A percentile compares a stretch with the other conserved stretches of the same genome.
Evolutionary conservation across 228 moss, liverwort and hornwort genomes (phyloP).

Genomic region (Sphagnum magellanicum): DNA sequence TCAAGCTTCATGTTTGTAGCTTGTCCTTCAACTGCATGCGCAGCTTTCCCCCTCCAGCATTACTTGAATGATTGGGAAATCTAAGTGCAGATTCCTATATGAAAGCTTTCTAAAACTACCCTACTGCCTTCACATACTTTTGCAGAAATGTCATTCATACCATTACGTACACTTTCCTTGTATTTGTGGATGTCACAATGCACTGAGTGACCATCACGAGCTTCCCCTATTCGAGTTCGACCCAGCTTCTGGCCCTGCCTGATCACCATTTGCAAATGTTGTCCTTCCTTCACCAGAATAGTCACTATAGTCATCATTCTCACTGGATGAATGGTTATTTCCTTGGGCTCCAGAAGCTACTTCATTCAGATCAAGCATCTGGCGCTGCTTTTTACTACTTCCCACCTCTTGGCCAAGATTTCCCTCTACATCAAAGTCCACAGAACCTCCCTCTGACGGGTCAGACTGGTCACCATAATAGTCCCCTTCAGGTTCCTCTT

Average conservation of each 20-base stretch:
- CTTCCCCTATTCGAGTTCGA: conserved; percentile 1
- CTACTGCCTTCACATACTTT: no score
- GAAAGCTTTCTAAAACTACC: no score
- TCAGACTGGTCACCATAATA: conserved; percentile 10
- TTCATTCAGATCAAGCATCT: conserved; percentile 87
- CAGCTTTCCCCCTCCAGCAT: no score
- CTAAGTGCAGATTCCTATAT: no score
- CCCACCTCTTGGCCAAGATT: conserved; percentile 24
- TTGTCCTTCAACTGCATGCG: no score
- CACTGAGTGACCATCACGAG: conserved; percentile 7
- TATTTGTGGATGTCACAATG: no score
- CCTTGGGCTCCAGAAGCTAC: conserved; percentile 43
- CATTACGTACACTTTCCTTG: no score
- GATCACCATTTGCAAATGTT: conserved; percentile 7
- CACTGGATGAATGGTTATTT: not conserved
- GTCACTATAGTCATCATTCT: conserved; percentile 26
- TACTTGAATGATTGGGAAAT: no score
- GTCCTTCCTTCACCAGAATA: conserved; percentile 18
- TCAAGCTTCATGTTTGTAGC: no score
- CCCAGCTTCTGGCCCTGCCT: conserved; percentile 21
- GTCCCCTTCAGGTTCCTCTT: conserved; percentile 23
- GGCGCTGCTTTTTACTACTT: conserved; percentile 41
- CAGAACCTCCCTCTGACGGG: conserved; percentile 19
- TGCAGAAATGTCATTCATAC: no score
- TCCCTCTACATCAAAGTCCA: conserved; percentile 34